Evolutionary conservation across 2,329 filamentous ascomycete genomes (phyloP), one percentile per base, ranked within the genome.

Genomic region (Fusarium ambrosium): DNA sequence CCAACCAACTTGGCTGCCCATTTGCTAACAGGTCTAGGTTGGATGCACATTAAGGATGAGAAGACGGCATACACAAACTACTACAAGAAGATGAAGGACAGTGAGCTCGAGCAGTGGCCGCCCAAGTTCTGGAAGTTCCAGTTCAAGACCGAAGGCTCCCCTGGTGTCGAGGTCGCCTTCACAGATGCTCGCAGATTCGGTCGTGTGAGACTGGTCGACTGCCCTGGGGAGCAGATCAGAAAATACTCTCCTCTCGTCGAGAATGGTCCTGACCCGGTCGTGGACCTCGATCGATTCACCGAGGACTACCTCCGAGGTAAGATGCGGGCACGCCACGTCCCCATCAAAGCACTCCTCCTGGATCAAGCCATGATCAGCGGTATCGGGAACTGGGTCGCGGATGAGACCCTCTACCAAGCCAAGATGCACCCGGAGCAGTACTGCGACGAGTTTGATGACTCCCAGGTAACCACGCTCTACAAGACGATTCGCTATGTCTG

Each of bases 311-410:
- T 99, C 20, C 84, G 82, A n/a, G 83, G 87, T 65, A 93, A 94
- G 82, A 87, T 98, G 85, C 87, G 84, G 60, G 90, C 88, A 67
- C 95, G 96, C 64, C 94, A 91, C 78, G 94, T 98, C 1, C 95
- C 96, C 0, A 89, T 98, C 74, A 98, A 98, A 82, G 94, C 95
- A 0, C 87, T 98, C 22, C 86, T 99, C 14, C 87, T 98, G 4
- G 94, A 98, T 80, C 97, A 99, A 83, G 89, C 91, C 20, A 93
- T 93, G 81, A 93, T 98, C 71, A 97, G 94, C 79, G 97, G 97
- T 9, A 94, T 99, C 72, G 97, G 97, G 0, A 98, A 98, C 80
- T 99, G 96, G 96, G 96, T 99, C 64, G 95, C 93, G 1, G 97
- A 99, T 80, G 97, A 99, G 82, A 92, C 98, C 8, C 86, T 99